Percentiles rank a stretch among this genome's conserved stretches.
Conservation (phyloP, 2,329 filamentous ascomycete genomes). For the Fusarium multiceps region DNA sequence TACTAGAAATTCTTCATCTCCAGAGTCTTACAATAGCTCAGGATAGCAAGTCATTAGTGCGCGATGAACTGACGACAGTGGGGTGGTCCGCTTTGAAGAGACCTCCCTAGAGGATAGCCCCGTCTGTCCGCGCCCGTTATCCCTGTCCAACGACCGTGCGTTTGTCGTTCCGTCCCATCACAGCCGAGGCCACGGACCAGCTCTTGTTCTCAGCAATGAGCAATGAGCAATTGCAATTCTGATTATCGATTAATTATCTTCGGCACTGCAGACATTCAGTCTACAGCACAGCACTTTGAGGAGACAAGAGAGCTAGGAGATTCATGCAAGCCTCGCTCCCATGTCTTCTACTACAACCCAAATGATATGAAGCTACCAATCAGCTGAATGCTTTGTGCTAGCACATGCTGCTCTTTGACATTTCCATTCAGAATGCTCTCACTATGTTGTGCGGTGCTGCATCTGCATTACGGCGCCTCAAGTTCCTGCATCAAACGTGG, state of each 20-base stretch:
- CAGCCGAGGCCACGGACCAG: slow-evolving; percentile 46
- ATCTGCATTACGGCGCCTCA: slow-evolving; percentile 33
- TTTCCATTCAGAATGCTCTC: slow-evolving; percentile 22
- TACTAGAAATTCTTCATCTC: slow-evolving; percentile 2
- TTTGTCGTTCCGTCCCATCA: slow-evolving; percentile 42
- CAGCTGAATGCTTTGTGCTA: slow-evolving; percentile 8
- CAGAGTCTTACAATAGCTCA: slow-evolving; percentile 9
- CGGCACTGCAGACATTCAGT: slow-evolving; percentile 1
- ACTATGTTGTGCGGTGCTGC: slow-evolving; percentile 26
- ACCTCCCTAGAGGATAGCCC: slow-evolving; percentile 20
- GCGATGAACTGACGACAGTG: slow-evolving; percentile 30
- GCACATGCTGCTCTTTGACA: slow-evolving; percentile 29
- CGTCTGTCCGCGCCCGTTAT: slow-evolving; percentile 40
- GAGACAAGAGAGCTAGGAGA: slow-evolving; percentile 11
- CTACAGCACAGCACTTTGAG: background rate
- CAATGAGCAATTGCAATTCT: background rate
- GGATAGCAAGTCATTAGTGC: slow-evolving; percentile 22
- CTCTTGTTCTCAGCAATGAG: slow-evolving; percentile 39
- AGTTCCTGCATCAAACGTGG: slow-evolving; percentile 49
- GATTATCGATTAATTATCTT: slow-evolving; percentile 7
- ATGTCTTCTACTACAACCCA: slow-evolving; percentile 4
- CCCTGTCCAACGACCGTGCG: slow-evolving; percentile 41
- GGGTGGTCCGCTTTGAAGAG: slow-evolving; percentile 34
- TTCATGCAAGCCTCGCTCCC: background rate
- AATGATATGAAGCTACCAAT: slow-evolving; percentile 11